A percentile compares a stretch with the other conserved stretches of the same genome.
Conservation (phyloP, 2,329 filamentous ascomycete species). For the Alternaria hordeiaustralica region DNA sequence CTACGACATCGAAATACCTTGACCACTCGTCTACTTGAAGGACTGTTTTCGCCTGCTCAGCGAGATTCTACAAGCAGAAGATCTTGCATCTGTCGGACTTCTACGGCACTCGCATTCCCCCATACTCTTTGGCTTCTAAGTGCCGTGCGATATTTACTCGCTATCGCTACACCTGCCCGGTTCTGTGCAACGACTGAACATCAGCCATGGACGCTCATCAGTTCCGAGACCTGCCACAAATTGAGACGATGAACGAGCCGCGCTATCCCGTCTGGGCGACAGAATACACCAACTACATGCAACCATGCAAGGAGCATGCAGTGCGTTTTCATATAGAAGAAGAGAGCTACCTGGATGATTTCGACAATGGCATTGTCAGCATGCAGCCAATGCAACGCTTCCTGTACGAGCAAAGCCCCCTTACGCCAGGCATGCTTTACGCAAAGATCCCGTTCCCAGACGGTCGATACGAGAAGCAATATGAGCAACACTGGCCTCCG, state of each 20-base stretch:
- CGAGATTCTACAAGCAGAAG: background rate
- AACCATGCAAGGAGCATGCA: slow-evolving; percentile 21
- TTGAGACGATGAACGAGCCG: slow-evolving; percentile 33
- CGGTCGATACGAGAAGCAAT: slow-evolving; percentile 21
- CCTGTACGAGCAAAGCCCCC: slow-evolving; percentile 38
- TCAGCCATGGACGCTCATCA: slow-evolving; percentile 29
- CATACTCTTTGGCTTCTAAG: background rate
- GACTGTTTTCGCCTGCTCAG: background rate
- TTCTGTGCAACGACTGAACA: background rate
- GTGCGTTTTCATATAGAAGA: slow-evolving; percentile 19
- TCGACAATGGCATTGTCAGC: slow-evolving; percentile 29
- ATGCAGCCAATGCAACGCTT: slow-evolving; percentile 45
- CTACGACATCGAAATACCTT: slow-evolving; percentile 1
- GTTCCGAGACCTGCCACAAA: slow-evolving; percentile 41
- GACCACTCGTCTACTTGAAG: background rate
- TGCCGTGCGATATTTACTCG: background rate
- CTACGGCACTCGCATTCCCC: background rate
- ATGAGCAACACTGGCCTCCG: slow-evolving; percentile 31
- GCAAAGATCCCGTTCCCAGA: slow-evolving; percentile 30
- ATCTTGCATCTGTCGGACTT: slow-evolving; percentile 1
- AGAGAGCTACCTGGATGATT: slow-evolving; percentile 23
- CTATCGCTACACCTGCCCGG: background rate
- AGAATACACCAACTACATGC: slow-evolving; percentile 17
- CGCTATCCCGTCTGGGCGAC: slow-evolving; percentile 17
- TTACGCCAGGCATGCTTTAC: slow-evolving; percentile 35